Evolutionary conservation across 352 stramenopile genomes (phyloP).

Genomic region (Pythium utonaiense): DNA sequence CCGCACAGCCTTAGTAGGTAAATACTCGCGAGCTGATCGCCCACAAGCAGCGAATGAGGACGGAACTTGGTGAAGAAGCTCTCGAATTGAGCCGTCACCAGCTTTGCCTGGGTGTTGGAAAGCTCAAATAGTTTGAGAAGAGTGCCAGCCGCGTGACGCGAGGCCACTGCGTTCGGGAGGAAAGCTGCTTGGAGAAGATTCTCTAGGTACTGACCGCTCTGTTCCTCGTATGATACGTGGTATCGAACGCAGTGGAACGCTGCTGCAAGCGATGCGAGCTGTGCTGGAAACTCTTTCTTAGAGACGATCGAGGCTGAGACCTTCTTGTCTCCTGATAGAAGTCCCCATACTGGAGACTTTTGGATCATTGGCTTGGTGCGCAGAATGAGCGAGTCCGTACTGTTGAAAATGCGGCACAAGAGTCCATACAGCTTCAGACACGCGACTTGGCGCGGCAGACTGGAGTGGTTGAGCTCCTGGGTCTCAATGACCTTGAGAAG

Average conservation of each 20-base stretch:
- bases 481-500: constrained; percentile 53
- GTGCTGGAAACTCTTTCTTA: constrained; percentile 54
- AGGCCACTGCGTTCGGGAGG: constrained; percentile 35
- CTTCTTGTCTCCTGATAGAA: constrained; percentile 50
- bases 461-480: constrained; percentile 43
- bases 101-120: constrained; percentile 32
- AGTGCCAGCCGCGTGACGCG: constrained; percentile 60
- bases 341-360: constrained; percentile 46
- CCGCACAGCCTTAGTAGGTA: constrained; percentile 62
- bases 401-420: constrained; percentile 45
- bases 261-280: constrained; percentile 45
- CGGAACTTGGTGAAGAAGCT: constrained; percentile 47
- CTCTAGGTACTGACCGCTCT: constrained; percentile 41
- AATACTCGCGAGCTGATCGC: constrained; percentile 58
- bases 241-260: constrained; percentile 60
- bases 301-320: constrained; percentile 27
- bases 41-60: constrained; percentile 42
- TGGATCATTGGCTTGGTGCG: constrained; percentile 39
- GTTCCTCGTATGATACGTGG: constrained; percentile 29
- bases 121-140: constrained; percentile 48
- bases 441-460: constrained; percentile 43
- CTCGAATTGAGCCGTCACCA: constrained; percentile 44
- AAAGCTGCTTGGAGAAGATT: constrained; percentile 53
- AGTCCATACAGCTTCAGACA: constrained; percentile 59
- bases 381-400: constrained; percentile 42